A percentile compares a stretch with the other conserved stretches of the same genome.
phyloP scores from a whole-genome alignment of 306 rosid genomes.

The Gillenia trifoliata region DNA sequence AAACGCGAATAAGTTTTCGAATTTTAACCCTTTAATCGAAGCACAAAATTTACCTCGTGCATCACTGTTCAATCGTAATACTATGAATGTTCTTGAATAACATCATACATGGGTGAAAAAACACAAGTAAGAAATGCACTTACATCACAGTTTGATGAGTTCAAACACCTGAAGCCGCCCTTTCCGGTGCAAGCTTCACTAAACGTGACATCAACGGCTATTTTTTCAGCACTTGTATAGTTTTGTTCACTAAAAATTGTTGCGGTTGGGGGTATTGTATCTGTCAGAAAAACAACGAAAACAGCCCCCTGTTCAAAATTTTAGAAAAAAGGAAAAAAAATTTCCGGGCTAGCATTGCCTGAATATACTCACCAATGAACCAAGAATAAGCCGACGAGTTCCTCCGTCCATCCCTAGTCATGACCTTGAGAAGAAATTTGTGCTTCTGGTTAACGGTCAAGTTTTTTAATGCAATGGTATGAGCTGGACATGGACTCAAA shows the following conservation, averaged over 20 bases:
- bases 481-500: conserved; percentile 37
- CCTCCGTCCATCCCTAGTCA: conserved; percentile 36
- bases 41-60: not conserved
- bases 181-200: conserved; percentile 50
- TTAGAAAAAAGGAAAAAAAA: not conserved
- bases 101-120: not conserved
- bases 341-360: not conserved
- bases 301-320: not conserved
- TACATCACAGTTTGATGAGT: conserved; percentile 63
- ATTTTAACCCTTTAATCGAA: not conserved
- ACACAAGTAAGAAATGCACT: conserved; percentile 22
- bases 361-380: conserved; percentile 49
- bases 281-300: conserved; percentile 21
- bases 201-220: conserved; percentile 45
- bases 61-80: not conserved
- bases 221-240: conserved; percentile 38
- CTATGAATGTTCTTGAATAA: not conserved
- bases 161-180: conserved; percentile 51
- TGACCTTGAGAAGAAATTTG: conserved; percentile 41
- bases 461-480: conserved; percentile 31
- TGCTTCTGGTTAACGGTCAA: conserved; percentile 42
- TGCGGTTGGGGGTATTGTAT: conserved; percentile 62
- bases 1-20: not conserved
- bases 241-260: conserved; percentile 33
- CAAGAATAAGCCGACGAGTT: conserved; percentile 54